Evolutionary conservation across 345 rosid species (phyloP).

Genomic region (Cardamine resedifolia): DNA sequence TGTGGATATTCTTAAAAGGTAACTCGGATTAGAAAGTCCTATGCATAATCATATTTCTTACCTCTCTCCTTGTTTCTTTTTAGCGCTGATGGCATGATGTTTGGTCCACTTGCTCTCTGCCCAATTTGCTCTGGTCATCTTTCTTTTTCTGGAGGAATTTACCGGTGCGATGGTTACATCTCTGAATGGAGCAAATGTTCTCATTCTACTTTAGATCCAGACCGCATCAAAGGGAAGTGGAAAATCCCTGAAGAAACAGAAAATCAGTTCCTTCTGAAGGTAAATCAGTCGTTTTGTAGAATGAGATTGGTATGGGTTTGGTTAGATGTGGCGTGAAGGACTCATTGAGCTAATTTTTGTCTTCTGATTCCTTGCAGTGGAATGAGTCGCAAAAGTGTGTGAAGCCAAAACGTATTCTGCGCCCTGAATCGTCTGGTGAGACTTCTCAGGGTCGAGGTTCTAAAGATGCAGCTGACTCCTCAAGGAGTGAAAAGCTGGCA

Average conservation of each 20-base stretch:
- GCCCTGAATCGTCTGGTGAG: slow-evolving; percentile 42
- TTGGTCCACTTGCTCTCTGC: slow-evolving; percentile 80
- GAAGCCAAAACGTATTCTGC: slow-evolving; percentile 69
- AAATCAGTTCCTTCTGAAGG: slow-evolving; percentile 71
- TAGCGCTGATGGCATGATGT: slow-evolving; percentile 96
- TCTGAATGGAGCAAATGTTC: slow-evolving; percentile 97
- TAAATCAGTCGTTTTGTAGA: slow-evolving; percentile 27
- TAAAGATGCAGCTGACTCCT: slow-evolving; percentile 44
- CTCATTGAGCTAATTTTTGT: slow-evolving; percentile 7
- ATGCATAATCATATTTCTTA: slow-evolving; percentile 5
- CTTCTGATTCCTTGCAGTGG: slow-evolving; percentile 63
- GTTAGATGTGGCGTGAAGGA: slow-evolving; percentile 1
- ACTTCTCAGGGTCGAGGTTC: slow-evolving; percentile 49
- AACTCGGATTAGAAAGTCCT: slow-evolving; percentile 1
- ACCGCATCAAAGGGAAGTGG: slow-evolving; percentile 76
- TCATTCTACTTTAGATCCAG: slow-evolving; percentile 69
- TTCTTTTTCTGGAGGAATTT: slow-evolving; percentile 73
- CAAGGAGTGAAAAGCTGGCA: slow-evolving; percentile 63
- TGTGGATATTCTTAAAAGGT: background rate
- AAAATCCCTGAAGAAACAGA: slow-evolving; percentile 69
- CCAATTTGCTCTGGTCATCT: slow-evolving; percentile 72
- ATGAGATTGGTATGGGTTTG: background rate
- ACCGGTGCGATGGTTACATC: slow-evolving; percentile 67
- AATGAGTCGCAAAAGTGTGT: slow-evolving; percentile 67
- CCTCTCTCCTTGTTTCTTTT: slow-evolving; percentile 26